Conservation (phyloP, 441 rosid genomes). For the Theobroma grandiflorum region DNA sequence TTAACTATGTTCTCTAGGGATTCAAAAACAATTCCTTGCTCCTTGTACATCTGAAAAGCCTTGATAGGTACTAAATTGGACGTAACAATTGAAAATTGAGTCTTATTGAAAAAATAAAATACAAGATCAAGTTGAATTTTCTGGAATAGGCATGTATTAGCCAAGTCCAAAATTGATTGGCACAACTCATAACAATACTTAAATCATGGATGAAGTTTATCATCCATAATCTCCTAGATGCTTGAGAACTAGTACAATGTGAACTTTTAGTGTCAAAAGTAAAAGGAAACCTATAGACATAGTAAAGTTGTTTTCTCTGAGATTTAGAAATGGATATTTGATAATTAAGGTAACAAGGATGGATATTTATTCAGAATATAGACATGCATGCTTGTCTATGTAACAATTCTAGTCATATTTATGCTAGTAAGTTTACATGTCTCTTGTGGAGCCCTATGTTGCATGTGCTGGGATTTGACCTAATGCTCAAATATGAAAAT, state of each 20-base stretch:
- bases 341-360: background rate
- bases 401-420: background rate
- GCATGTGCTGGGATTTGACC: no score
- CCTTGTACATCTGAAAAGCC: background rate
- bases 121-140: background rate
- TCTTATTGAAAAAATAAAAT: background rate
- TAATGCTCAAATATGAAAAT: no score
- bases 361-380: no score
- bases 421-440: background rate
- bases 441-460: background rate
- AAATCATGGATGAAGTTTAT: background rate
- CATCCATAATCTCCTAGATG: background rate
- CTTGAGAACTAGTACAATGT: background rate
- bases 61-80: background rate
- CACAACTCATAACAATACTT: background rate
- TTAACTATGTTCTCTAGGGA: background rate
- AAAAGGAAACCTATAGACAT: background rate
- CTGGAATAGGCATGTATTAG: background rate
- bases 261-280: background rate
- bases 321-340: background rate
- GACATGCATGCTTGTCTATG: background rate
- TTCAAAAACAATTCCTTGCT: background rate
- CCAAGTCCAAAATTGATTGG: background rate
- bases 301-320: background rate
- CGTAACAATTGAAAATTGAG: constrained; percentile 6